A percentile compares a stretch with the other conserved stretches of the same genome.
phyloP scores from a whole-genome alignment of 2,329 filamentous ascomycete species.

The Fusarium caatingaense region DNA sequence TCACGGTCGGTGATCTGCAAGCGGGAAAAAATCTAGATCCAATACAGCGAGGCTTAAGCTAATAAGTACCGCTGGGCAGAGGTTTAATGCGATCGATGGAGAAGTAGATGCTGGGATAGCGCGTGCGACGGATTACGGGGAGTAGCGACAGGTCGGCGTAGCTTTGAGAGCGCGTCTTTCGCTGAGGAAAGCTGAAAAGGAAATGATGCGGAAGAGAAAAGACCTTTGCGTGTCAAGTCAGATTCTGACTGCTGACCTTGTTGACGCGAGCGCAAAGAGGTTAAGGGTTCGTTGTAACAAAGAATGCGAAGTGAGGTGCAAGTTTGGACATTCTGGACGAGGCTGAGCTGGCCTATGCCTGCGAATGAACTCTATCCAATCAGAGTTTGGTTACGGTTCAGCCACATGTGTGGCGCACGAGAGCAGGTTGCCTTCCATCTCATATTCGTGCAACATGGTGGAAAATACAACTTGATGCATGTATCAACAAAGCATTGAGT shows the following conservation, averaged over 20 bases:
- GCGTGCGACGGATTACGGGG: slow-evolving; percentile 11
- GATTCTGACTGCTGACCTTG: slow-evolving; percentile 37
- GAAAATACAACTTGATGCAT: not conserved
- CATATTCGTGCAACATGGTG: not conserved
- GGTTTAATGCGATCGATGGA: slow-evolving; percentile 21
- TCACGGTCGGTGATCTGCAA: slow-evolving; percentile 1
- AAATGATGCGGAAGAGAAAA: slow-evolving; percentile 8
- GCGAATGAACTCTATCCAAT: slow-evolving; percentile 31
- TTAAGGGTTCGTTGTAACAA: slow-evolving; percentile 5
- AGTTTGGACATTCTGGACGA: slow-evolving; percentile 38
- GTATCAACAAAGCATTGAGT: too few species aligned
- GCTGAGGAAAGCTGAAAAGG: slow-evolving; percentile 9
- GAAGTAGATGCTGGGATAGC: slow-evolving; percentile 8
- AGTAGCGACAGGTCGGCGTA: slow-evolving; percentile 15
- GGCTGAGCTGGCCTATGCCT: slow-evolving; percentile 38
- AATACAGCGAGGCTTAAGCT: not conserved
- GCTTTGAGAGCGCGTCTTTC: not conserved
- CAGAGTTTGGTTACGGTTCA: not conserved
- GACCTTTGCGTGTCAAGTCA: slow-evolving; percentile 34
- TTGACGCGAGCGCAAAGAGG: slow-evolving; percentile 34
- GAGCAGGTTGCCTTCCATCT: not conserved
- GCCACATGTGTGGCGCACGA: slow-evolving; percentile 22
- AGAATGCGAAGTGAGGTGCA: slow-evolving; percentile 33
- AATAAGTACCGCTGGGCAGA: not conserved
- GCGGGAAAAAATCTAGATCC: not conserved